These are phyloP conservation scores for Cladosporium velox DNA, from an alignment of 2,329 filamentous ascomycete species.

Conservation along the genomic window DNA sequence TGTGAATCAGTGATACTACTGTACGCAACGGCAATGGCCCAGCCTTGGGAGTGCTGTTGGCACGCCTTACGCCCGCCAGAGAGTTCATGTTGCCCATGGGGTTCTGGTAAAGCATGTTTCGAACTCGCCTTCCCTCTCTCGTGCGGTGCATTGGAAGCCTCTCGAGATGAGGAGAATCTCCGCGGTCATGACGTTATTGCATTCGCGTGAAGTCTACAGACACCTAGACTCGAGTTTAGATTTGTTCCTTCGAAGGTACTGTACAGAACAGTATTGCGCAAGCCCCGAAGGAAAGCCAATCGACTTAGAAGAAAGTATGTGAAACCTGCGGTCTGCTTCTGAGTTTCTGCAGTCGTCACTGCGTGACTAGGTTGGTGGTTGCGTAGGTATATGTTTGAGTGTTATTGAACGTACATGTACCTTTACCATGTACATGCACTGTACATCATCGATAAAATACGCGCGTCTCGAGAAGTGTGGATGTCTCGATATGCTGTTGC, in stretches of 20 bases:
- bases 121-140: not conserved
- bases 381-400: constrained; percentile 3
- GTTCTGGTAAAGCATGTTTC: not conserved
- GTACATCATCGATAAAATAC: not conserved
- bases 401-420: not conserved
- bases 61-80: not conserved
- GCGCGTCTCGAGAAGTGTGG: not conserved
- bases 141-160: not conserved
- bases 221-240: not conserved
- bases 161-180: not conserved
- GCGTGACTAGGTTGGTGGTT: not conserved
- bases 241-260: no score
- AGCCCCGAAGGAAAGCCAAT: not conserved
- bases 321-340: not conserved
- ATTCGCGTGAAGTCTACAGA: not conserved
- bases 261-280: not conserved
- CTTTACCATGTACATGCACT: not conserved
- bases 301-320: not conserved
- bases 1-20: no score
- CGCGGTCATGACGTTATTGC: not conserved
- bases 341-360: not conserved
- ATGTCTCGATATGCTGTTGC: not conserved
- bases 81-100: not conserved
- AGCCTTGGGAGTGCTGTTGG: not conserved
- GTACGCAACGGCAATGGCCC: not conserved